Conservation (phyloP, 768 basidiomycete genomes). For the Sporobolomyces pararoseus region DNA sequence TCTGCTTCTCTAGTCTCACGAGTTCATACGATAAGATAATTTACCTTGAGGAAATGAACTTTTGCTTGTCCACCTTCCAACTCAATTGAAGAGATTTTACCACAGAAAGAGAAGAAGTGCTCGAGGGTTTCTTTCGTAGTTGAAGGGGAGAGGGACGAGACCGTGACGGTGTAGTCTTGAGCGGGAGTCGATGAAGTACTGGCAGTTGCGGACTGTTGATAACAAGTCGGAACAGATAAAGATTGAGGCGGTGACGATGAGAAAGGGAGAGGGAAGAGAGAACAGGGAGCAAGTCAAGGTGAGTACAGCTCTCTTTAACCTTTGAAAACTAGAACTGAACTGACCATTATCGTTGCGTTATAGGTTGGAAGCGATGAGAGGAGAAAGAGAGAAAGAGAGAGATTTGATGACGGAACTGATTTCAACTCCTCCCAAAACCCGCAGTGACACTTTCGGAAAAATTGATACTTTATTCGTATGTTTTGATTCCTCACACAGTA, state of each 20-base stretch:
- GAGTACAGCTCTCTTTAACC: too few relatives aligned
- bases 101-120: constrained; percentile 66
- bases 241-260: not conserved
- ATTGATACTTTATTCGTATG: not conserved
- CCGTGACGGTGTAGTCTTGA: constrained; percentile 7
- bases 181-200: not conserved
- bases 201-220: not conserved
- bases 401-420: too few relatives aligned
- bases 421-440: not conserved
- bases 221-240: not conserved
- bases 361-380: too few relatives aligned
- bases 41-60: constrained; percentile 73
- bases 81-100: constrained; percentile 58
- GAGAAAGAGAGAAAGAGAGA: too few relatives aligned
- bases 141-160: not conserved
- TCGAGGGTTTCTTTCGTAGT: constrained; percentile 7
- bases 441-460: not conserved
- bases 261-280: not conserved
- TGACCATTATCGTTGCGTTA: too few relatives aligned
- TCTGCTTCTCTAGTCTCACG: too few relatives aligned
- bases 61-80: constrained; percentile 57
- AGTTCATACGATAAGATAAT: not conserved
- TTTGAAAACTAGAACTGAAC: too few relatives aligned
- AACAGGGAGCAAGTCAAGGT: not conserved
- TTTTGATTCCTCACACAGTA: not conserved